Percentiles rank a stretch among this genome's conserved stretches.
phyloP scores from a whole-genome alignment of 495 filamentous ascomycete genomes.

The Penicillium longicatenatum region DNA sequence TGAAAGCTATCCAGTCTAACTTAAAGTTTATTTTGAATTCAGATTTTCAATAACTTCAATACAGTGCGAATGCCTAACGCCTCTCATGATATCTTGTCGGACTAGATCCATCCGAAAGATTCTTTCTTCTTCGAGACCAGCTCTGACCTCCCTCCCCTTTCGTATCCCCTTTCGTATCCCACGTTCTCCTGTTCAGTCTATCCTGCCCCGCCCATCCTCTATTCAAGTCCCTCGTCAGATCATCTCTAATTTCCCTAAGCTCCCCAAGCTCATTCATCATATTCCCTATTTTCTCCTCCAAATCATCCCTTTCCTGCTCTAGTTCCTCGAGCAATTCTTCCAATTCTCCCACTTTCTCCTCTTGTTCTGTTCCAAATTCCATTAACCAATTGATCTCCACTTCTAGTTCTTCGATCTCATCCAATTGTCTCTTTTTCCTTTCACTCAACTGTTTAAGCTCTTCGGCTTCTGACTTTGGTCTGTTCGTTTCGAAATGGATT shows the following conservation, averaged over 20 bases:
- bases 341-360: not conserved
- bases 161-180: not conserved
- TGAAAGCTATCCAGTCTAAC: no score
- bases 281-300: not conserved
- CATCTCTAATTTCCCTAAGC: not conserved
- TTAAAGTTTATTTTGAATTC: no score
- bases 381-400: not conserved
- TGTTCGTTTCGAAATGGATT: not conserved
- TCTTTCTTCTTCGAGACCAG: not conserved
- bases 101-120: no score
- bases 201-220: not conserved
- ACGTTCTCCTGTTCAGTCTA: not conserved
- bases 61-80: no score
- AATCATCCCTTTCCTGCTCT: not conserved
- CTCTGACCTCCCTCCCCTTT: no score
- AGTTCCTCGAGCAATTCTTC: not conserved
- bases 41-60: no score
- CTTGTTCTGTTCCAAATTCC: not conserved
- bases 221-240: not conserved
- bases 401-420: not conserved
- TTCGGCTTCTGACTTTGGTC: not conserved
- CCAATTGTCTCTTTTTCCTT: not conserved
- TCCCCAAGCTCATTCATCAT: no score
- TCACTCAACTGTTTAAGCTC: not conserved
- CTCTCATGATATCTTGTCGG: no score